Evolutionary conservation across 805 yeast species (phyloP), one percentile per base, ranked within the genome.

Genomic region (Citeromyces nyonsensis): DNA sequence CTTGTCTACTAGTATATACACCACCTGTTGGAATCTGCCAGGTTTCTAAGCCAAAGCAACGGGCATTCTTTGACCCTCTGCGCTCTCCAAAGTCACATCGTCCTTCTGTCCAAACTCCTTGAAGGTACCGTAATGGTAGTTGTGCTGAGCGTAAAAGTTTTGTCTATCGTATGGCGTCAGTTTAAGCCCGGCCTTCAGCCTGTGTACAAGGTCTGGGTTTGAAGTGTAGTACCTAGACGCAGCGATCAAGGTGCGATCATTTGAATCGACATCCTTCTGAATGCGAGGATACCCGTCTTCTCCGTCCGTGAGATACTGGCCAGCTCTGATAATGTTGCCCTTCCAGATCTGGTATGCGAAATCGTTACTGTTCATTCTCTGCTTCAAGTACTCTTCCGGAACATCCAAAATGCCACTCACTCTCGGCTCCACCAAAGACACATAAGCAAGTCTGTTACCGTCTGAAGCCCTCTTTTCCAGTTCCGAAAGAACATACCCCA

Each of bases 241-340:
- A 2, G 54, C 66, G 39, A 64, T 49, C 33, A 65, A 46, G 3
- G 76, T 68, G 41, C 66, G 51, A 29, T 57, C 54, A 36, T 61
- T 56, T 10, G 44, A 40, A 14, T 38, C 40, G 13, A 44, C 40
- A 30, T 42, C 45, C 6, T 39, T 28, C 38, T 25, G 35, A 29
- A 37, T 38, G 29, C 12, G 47, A 26, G 36, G 29, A 29, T 37
- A 51, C 34, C 55, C 43, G 10, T 54, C 47, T 18, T 18, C 22
- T 18, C 22, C 22, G 27, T 36, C 33, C 4, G 29, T 15, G 11
- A 36, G 25, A 30, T 38, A 40, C 15, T 35, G 38, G 34, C 52
- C 52, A 15, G 48, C 40, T 26, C 44, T 38, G 11, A 54, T 20
- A 5, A 55, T 30, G 5, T 43, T 33, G 30, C 61, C 59, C 33